Conservation (phyloP, 2,329 filamentous ascomycete genomes). For the Pestalotiopsis sp. region DNA sequence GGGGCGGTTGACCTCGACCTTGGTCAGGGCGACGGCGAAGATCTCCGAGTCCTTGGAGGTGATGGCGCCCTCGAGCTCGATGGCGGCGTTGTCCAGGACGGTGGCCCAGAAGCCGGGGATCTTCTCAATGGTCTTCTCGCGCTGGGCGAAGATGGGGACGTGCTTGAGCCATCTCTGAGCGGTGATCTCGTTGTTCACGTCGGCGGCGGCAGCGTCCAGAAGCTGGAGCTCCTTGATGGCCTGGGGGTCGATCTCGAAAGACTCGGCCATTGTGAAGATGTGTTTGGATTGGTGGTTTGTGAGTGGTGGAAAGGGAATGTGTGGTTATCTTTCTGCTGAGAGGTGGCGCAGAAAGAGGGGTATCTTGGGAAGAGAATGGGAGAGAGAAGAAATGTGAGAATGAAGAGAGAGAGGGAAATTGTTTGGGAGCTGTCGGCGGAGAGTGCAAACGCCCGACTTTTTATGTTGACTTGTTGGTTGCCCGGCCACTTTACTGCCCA, state of each 20-base stretch:
- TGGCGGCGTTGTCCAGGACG: conserved; percentile 59
- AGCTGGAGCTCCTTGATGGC: conserved; percentile 36
- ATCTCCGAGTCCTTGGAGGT: conserved; percentile 61
- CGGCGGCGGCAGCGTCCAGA: conserved; percentile 31
- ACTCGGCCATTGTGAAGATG: conserved; percentile 23
- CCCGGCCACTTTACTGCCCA: neutral
- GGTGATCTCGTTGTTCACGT: conserved; percentile 34
- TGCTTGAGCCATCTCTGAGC: conserved; percentile 35
- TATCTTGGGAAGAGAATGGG: neutral
- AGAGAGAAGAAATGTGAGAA: neutral
- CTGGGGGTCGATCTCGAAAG: conserved; percentile 29
- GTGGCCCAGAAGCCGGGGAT: conserved; percentile 72
- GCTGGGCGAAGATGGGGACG: conserved; percentile 54
- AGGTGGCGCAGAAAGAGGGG: neutral
- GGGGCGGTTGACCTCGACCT: conserved; percentile 51
- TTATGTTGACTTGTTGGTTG: neutral
- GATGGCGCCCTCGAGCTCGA: conserved; percentile 67
- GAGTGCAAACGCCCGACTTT: neutral
- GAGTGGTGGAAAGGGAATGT: neutral
- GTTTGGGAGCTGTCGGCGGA: neutral
- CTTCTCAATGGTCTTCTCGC: conserved; percentile 56
- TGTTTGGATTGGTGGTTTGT: neutral
- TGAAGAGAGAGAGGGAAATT: neutral
- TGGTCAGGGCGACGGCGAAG: conserved; percentile 57
- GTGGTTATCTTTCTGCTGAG: no score